These are phyloP conservation scores for Anethum foeniculum DNA, from an alignment of 140 eudicot species.

Conservation along the genomic window DNA sequence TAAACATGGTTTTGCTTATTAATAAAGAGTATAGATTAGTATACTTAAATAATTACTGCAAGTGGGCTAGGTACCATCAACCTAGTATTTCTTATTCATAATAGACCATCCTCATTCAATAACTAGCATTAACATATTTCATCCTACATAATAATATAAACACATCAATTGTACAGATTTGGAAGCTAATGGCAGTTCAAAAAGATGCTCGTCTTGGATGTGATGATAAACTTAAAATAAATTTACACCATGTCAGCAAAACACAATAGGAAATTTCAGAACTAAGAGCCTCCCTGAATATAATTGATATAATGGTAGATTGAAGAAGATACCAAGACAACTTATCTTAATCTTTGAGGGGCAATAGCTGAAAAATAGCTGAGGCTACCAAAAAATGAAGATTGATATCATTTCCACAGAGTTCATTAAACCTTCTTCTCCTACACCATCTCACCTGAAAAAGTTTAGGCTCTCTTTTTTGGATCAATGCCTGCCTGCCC, in stretches of 20 bases:
- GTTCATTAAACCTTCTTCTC: slow-evolving; percentile 30
- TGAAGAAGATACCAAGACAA: not conserved
- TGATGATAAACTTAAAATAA: not conserved
- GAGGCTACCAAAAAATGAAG: slow-evolving; percentile 19
- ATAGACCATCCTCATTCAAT: not conserved
- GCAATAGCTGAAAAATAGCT: not conserved
- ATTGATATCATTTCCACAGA: slow-evolving; percentile 25
- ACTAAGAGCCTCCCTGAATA: not conserved
- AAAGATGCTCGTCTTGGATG: not conserved
- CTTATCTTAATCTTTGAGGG: not conserved
- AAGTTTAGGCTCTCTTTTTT: slow-evolving; percentile 28
- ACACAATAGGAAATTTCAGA: not conserved
- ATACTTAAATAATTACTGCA: too few species aligned
- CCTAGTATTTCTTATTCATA: not conserved
- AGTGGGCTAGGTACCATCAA: too few species aligned
- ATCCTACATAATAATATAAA: not conserved
- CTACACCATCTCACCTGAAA: slow-evolving; percentile 30
- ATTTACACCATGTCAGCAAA: not conserved
- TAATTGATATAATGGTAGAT: not conserved
- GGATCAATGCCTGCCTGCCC: slow-evolving; percentile 24
- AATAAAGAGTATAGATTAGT: too few species aligned
- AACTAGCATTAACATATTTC: not conserved
- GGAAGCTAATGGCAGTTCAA: not conserved
- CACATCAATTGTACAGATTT: not conserved
- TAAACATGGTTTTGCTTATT: too few species aligned